phyloP scores from a whole-genome alignment of 2,329 filamentous ascomycete genomes.

The Cadophora malorum region DNA sequence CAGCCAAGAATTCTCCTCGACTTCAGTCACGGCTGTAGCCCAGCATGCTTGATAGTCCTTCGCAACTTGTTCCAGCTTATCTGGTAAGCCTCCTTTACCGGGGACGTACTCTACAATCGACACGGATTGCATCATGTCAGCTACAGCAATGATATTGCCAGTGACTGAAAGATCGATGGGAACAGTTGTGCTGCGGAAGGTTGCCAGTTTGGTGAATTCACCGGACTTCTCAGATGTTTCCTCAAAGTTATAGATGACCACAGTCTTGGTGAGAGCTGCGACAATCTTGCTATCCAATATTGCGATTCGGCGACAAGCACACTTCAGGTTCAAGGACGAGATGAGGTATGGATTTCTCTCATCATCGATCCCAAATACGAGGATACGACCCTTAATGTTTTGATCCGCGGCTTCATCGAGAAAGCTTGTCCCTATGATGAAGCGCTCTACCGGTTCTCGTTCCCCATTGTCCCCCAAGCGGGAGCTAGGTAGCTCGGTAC shows the following conservation, averaged over 20 bases:
- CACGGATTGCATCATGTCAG: conserved; percentile 93
- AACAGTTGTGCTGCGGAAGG: conserved; percentile 82
- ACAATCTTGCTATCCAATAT: conserved; percentile 80
- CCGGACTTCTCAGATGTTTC: conserved; percentile 62
- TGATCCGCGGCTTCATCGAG: conserved; percentile 59
- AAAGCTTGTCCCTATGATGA: conserved; percentile 89
- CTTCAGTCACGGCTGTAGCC: conserved; percentile 77
- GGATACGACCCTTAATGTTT: conserved; percentile 74
- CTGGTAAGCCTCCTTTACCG: conserved; percentile 60
- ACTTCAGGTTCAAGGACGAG: conserved; percentile 72
- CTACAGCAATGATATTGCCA: conserved; percentile 79
- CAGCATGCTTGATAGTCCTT: conserved; percentile 84
- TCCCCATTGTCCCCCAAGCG: conserved; percentile 41
- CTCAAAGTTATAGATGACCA: conserved; percentile 63
- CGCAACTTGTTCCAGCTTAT: conserved; percentile 74
- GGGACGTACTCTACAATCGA: conserved; percentile 76
- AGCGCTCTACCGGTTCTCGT: conserved; percentile 71
- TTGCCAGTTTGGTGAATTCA: conserved; percentile 72
- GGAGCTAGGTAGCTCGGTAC: conserved; percentile 71
- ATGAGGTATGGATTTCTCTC: conserved; percentile 77
- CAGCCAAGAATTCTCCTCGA: conserved; percentile 78
- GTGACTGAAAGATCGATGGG: conserved; percentile 81
- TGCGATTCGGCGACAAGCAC: conserved; percentile 80
- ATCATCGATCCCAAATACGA: conserved; percentile 83
- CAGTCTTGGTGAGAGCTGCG: conserved; percentile 87